phyloP scores from a whole-genome alignment of 257 asterid genomes.

The Scutellaria minor region DNA sequence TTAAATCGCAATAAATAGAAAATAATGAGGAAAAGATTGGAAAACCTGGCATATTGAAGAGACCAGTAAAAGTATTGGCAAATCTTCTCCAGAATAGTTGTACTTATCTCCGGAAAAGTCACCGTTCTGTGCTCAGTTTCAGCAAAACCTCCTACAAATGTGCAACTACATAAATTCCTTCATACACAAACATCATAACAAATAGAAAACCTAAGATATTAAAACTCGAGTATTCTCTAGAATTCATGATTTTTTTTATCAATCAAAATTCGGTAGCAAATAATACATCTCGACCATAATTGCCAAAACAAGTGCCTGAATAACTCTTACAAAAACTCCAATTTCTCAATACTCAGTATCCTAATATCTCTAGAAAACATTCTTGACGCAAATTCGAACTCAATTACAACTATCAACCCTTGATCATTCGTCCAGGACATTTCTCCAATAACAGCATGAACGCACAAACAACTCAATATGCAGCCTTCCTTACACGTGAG shows the following conservation, averaged over 20 bases:
- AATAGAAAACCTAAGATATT: neutral
- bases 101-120: constrained; percentile 91
- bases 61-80: constrained; percentile 99
- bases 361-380: neutral
- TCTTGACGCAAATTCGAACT: neutral
- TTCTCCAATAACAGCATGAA: constrained; percentile 17
- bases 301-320: constrained; percentile 1
- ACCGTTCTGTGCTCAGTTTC: constrained; percentile 85
- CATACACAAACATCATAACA: neutral
- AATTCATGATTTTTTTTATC: neutral
- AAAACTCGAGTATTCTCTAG: neutral
- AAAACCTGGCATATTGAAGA: constrained; percentile 92
- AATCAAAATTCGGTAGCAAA: neutral
- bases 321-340: neutral
- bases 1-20: neutral
- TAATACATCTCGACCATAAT: neutral
- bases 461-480: neutral
- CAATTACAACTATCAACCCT: neutral
- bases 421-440: neutral
- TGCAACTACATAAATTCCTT: constrained; percentile 22
- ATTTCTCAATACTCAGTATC: neutral
- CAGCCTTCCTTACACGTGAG: no score
- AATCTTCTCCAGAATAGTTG: constrained; percentile 85
- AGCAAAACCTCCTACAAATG: constrained; percentile 70
- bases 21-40: neutral